Evolutionary conservation across 1,284 basidiomycete species (phyloP), one percentile per base, ranked within the genome.

Genomic region (Ceratobasidium sp.): DNA sequence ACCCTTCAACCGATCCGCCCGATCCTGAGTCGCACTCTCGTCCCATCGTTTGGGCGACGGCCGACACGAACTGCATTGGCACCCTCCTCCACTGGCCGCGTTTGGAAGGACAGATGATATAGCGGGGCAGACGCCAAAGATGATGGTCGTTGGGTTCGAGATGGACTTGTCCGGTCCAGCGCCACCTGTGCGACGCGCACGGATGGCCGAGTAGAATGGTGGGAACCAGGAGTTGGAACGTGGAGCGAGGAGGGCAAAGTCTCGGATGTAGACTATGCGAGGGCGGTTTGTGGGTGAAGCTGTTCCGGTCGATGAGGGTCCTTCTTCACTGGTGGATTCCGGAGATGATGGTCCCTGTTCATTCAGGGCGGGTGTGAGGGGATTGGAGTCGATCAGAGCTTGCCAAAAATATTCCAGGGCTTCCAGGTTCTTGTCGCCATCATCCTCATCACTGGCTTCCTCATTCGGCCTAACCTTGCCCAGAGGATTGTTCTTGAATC

Each of bases 251-350:
- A 90, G 92, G 6, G 90, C 87, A 78, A 92, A 93, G 81, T 95
- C 93, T 75, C 94, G 91, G 71, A 97, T 86, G 80, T 95, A 94
- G 68, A 97, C 87, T 11, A 97, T 88, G n/a, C 95, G 90, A 11
- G 92, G 91, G 76, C 86, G 85, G 49, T 29, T 2, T 8, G 37
- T 29, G 17, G 67, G 17, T 29, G 52, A 15, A 43, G 69, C 66
- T n/a, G 5, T 29, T 29, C 8, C 8, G 37, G 37, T 2, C 34
- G 32, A 7, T n/a, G 37, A 37, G 8, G 37, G 8, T 37, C 8
- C 37, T 8, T 37, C 37, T 37, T 8, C 37, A 37, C 37, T 37
- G 4, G 37, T 8, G 8, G 37, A 8, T 37, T 37, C 37, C 37
- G 8, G 4, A 37, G 37, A 37, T 8, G 37, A 8, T 8, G 37